Evolutionary conservation across 495 filamentous ascomycete genomes (phyloP), one percentile per base, ranked within the genome.

Genomic region (Aspergillus panamensis): DNA sequence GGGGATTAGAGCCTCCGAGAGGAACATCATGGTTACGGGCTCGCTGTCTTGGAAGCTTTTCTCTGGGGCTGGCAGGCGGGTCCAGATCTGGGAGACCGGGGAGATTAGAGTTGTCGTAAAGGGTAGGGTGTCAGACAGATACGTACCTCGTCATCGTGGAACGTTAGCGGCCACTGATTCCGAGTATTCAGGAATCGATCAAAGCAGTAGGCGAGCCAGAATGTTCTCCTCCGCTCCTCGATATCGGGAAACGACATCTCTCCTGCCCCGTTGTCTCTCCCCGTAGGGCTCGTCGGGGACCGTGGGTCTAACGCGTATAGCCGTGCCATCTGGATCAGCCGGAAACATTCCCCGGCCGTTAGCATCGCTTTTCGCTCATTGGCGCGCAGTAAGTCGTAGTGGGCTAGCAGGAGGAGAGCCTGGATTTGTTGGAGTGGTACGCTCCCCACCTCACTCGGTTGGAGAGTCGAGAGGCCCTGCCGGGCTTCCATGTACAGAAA

Each of bases 121-220:
- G 3, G 33, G 13, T 0, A 3, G 13, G 8, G 13, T 1, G 8
- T 3, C 8, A 13, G 33, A 1, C 8, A 1, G 1, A 35, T 35
- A 35, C 33, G 21, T 17, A 53, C 51, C 12, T 32, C 51, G 12
- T 53, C 51, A 13, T 53, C 51, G 13, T 53, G 33, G 1, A 53
- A 29, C 0, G 51, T 53, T 19, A 53, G 8, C 35, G 35, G 33
- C 51, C 51, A 42, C 17, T 53, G 33, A 8, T 42, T 17, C 33
- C 51, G 35, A 3, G 17, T 40, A 4, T 20, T 30, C 14, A 53
- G 20, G 9, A 53, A 25, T 13, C 51, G 51, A 43, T 53, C 51
- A 10, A 53, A 29, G 35, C 51, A 53, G 29, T 53, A 53, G 1
- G 51, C 51, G 0, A 53, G 16, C 51, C 51, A 53, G 29, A 53